These are phyloP conservation scores for Colletotrichum sublineola DNA, from an alignment of 2,329 filamentous ascomycete genomes.

Conservation along the genomic window DNA sequence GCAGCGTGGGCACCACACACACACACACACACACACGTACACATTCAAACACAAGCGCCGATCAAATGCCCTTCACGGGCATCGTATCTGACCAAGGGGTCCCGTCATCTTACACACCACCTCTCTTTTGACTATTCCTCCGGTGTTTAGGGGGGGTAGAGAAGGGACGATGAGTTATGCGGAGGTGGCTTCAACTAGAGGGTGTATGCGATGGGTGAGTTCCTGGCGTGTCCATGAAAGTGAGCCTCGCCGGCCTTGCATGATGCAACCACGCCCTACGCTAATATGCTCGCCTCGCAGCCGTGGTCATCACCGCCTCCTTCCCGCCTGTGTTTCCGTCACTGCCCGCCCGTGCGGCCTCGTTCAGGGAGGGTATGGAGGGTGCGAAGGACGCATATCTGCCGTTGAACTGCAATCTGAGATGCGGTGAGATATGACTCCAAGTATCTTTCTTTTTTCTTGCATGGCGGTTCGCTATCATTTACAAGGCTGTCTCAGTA, in stretches of 20 bases:
- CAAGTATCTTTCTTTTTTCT: background rate
- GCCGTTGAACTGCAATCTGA: no score
- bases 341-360: no score
- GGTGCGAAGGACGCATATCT: background rate
- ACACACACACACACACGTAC: background rate
- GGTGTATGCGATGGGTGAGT: background rate
- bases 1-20: background rate
- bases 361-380: no score
- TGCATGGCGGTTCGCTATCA: no score
- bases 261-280: background rate
- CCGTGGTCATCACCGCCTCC: background rate
- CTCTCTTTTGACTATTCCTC: background rate
- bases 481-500: background rate
- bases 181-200: background rate
- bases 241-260: background rate
- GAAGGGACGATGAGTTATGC: background rate
- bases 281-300: background rate
- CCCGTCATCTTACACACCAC: background rate
- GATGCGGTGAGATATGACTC: background rate
- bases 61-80: slow-evolving; percentile 11
- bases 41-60: background rate
- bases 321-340: no score
- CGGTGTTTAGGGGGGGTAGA: background rate
- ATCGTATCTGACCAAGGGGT: background rate
- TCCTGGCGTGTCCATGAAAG: background rate